phyloP scores from a whole-genome alignment of 257 asterid species.

The Anisodus tanguticus region DNA sequence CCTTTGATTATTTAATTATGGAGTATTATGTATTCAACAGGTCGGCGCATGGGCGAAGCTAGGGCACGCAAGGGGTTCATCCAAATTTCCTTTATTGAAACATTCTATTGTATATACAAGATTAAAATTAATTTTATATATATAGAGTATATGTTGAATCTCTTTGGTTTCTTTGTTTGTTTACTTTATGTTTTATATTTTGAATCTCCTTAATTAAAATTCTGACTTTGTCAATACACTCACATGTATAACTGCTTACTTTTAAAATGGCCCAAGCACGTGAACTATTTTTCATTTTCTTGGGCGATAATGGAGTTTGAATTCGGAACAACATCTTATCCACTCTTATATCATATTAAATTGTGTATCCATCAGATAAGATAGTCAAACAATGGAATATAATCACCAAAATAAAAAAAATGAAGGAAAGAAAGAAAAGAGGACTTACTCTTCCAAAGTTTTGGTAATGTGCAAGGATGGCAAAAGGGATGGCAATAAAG shows the following conservation, averaged over 20 bases:
- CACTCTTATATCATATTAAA: neutral
- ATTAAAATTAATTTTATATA: too few species aligned
- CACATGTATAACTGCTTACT: too few species aligned
- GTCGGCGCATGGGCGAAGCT: neutral
- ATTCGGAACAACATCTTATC: neutral
- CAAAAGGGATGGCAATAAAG: slow-evolving; percentile 78
- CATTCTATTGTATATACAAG: too few species aligned
- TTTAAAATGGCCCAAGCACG: neutral
- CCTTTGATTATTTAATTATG: neutral
- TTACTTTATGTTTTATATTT: neutral
- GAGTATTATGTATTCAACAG: neutral
- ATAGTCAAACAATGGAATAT: too few species aligned
- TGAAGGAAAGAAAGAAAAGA: neutral
- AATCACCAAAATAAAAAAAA: too few species aligned
- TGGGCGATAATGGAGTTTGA: neutral
- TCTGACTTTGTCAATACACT: neutral
- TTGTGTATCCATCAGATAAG: neutral
- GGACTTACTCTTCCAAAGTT: slow-evolving; percentile 58
- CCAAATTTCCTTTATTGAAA: neutral
- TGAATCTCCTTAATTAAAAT: neutral
- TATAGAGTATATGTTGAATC: neutral
- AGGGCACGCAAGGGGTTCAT: neutral
- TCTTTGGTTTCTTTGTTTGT: neutral
- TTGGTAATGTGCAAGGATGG: slow-evolving; percentile 55
- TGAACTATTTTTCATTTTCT: neutral